These are phyloP conservation scores for Clausena lansium DNA, from an alignment of 345 rosid species.

Conservation along the genomic window DNA sequence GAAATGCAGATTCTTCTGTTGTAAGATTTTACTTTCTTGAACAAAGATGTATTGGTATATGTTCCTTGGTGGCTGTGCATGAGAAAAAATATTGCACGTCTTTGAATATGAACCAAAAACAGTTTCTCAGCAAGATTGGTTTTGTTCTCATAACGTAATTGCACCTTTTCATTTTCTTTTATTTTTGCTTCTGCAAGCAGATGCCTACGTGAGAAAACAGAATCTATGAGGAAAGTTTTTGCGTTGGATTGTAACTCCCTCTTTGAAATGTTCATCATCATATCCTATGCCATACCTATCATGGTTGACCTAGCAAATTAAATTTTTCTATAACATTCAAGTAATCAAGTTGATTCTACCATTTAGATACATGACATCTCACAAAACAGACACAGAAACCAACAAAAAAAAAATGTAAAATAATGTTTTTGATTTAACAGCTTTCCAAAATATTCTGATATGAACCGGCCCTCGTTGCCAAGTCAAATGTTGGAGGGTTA, in stretches of 20 bases:
- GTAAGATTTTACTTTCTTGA: neutral
- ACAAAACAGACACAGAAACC: neutral
- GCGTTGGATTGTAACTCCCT: neutral
- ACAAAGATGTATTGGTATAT: neutral
- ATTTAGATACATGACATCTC: neutral
- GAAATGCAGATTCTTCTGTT: slow-evolving; percentile 2
- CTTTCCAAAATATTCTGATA: neutral
- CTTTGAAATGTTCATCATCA: neutral
- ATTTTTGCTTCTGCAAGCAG: neutral
- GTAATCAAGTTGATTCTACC: neutral
- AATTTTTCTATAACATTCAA: neutral
- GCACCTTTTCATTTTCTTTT: neutral
- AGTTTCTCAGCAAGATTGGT: neutral
- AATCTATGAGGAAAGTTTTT: neutral
- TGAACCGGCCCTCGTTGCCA: neutral
- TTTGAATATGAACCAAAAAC: neutral
- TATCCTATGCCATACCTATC: no score
- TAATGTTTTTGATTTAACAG: no score
- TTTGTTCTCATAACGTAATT: neutral
- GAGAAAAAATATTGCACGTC: neutral
- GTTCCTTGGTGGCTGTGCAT: neutral
- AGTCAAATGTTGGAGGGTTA: no score
- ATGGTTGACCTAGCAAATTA: no score
- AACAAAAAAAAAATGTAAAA: no score
- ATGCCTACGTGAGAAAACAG: neutral